Percentiles rank a stretch among this genome's conserved stretches.
Evolutionary conservation across 208 protist species (phyloP).

Genomic region (Trypanosomatidae sp.): DNA sequence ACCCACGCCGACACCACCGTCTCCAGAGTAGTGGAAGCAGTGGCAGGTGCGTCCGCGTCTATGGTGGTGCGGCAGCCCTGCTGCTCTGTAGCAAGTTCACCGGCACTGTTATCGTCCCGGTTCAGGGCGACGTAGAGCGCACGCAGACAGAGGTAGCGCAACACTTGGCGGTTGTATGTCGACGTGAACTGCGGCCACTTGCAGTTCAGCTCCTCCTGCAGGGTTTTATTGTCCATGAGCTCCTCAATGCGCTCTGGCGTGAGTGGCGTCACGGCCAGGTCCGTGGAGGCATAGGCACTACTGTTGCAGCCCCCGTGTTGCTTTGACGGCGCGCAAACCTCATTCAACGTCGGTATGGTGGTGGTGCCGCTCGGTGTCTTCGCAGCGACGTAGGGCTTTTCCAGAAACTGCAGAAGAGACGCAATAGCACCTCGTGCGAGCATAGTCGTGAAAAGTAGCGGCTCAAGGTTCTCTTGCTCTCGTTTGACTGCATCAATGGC

Average conservation of each 20-base stretch:
- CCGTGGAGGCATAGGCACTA: background rate
- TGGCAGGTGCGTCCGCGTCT: background rate
- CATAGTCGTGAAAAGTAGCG: constrained; percentile 31
- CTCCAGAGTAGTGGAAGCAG: background rate
- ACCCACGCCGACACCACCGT: constrained; percentile 19
- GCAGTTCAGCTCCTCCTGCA: constrained; percentile 22
- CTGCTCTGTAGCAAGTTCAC: constrained; percentile 1
- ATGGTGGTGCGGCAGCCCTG: background rate
- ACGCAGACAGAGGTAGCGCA: constrained; percentile 29
- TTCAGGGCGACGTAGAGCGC: constrained; percentile 9
- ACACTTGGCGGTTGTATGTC: constrained; percentile 21
- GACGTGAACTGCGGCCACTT: constrained; percentile 24
- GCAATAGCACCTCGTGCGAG: constrained; percentile 19
- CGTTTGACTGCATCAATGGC: constrained; percentile 11
- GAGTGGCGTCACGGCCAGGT: background rate
- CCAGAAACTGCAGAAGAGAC: constrained; percentile 15
- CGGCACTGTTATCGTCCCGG: background rate
- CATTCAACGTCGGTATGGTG: background rate
- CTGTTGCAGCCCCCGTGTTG: background rate
- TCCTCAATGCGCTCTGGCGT: constrained; percentile 18
- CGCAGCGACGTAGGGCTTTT: background rate
- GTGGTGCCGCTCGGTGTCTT: background rate
- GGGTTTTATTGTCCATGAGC: constrained; percentile 22
- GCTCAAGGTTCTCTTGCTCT: constrained; percentile 24
- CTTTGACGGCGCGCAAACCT: background rate